Percentiles rank a stretch among this genome's conserved stretches.
Evolutionary conservation across 306 rosid species (phyloP).

Genomic region (Citrullus amarus): DNA sequence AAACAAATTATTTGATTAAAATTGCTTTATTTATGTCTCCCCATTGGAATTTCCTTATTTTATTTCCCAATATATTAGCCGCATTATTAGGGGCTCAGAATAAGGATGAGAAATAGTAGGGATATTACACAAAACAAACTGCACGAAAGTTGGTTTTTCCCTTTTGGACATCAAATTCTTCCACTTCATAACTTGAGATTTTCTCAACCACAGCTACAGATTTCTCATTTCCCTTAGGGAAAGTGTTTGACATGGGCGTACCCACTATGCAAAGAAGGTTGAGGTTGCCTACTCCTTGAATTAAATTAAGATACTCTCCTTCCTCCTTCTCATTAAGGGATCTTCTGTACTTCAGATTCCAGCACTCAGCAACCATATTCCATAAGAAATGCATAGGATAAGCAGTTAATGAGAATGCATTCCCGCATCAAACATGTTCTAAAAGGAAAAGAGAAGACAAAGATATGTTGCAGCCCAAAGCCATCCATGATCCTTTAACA

Average conservation of each 20-base stretch:
- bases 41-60: background rate
- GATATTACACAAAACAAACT: background rate
- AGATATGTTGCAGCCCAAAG: background rate
- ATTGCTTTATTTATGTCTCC: background rate
- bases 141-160: background rate
- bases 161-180: background rate
- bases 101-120: background rate
- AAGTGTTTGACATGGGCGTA: background rate
- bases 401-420: background rate
- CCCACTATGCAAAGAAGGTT: background rate
- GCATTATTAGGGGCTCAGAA: background rate
- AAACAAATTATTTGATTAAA: background rate
- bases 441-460: background rate
- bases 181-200: background rate
- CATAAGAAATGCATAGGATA: background rate
- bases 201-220: background rate
- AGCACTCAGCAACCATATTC: background rate
- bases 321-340: background rate
- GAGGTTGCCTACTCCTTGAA: background rate
- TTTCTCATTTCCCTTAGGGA: background rate
- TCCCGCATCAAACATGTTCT: background rate
- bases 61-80: background rate
- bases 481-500: background rate
- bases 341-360: background rate
- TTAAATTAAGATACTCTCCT: background rate